Evolutionary conservation across 129 eudicot species (phyloP), one percentile per base, ranked within the genome.

Genomic region (Flaveria ramosissima): DNA sequence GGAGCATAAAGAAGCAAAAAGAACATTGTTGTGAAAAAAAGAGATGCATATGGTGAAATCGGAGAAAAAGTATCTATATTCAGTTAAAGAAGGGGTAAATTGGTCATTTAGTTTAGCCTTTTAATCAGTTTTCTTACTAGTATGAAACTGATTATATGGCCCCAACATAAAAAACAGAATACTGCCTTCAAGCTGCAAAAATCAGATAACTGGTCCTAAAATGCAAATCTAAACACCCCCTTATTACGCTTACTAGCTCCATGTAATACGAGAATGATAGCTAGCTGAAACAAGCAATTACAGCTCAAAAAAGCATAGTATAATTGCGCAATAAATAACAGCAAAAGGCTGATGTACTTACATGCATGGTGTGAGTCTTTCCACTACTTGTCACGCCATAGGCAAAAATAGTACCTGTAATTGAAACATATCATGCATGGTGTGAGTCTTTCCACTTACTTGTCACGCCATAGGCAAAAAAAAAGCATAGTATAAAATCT

Each of bases 301-400:
- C 53, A 20, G 43, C 52, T 36, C 17, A 52, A 65, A 64, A 80
- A 42, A 42, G 74, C 70, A 73, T 53, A 65, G 52, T 55, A 65
- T 65, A 80, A 45, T 67, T 1, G 20, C 64, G 73, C 21, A 72
- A 51, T 23, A 66, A n/a, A 64, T 42, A 73, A 43, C 17, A 32
- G 48, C 10, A 41, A 16, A 55, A 77, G 56, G 36, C 36, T 45
- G 76, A 67, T 66, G 73, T 57, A 73, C 90, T 81, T 86, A 93
- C 98, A 85, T 93, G 97, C 98, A 93, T 93, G 71, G 98, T 93
- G 78, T 93, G 98, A 27, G 98, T 93, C 89, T 93, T 93, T 74
- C 98, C 98, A 75, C 98, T 93, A 89, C 98, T 94, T 65, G 99
- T 91, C 72, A 94, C 99, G 2, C 99, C 99, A 77, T 94, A 94